Evolutionary conservation across 2,329 filamentous ascomycete genomes (phyloP), one percentile per base, ranked within the genome.

Genomic region (Colletotrichum viniferum): DNA sequence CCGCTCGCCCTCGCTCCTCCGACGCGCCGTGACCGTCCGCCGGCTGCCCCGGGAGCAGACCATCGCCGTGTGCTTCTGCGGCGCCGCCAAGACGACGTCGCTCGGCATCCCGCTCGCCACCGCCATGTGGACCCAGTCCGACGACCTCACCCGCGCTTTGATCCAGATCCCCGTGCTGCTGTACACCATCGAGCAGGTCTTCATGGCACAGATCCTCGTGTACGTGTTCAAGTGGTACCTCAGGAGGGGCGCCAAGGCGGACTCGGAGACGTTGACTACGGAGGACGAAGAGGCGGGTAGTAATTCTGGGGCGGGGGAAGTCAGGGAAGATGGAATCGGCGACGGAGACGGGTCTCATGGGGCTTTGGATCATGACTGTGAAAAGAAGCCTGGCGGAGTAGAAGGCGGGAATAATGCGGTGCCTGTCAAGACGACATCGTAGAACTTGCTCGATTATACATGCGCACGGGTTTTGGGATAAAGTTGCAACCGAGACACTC

Each of bases 51-150:
- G 88, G 48, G 88, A 90, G 73, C 91, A 94, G 78, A 90, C 93
- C 0, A 90, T 95, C 65, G 92, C 94, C 0, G 90, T 94, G 16
- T 94, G 93, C 78, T 95, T 95, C 82, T 94, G 93, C 79, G 92
- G 91, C 30, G 92, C 93, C 0, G 93, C 93, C 16, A 95, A 95
- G 83, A 94, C 93, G 4, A 92, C 93, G 2, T 92, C 91, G 4
- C 86, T 95, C 73, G 93, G 93, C 0, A 93, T 95, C 9, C 93
- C 93, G 1, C 81, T 95, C 32, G 88, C 91, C 66, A 90, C 91
- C 36, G 90, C 93, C 74, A 94, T 95, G 90, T 95, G 92, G 86
- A 85, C 86, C 16, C 86, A 89, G 16, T 83, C 91, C 12, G 87
- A 89, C 77, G 83, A 90, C 58, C 83, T 90, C 52, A 88, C 90